Base-by-base conservation (phyloP, 306 rosid genomes). In the Cucurbita maxima region DNA sequence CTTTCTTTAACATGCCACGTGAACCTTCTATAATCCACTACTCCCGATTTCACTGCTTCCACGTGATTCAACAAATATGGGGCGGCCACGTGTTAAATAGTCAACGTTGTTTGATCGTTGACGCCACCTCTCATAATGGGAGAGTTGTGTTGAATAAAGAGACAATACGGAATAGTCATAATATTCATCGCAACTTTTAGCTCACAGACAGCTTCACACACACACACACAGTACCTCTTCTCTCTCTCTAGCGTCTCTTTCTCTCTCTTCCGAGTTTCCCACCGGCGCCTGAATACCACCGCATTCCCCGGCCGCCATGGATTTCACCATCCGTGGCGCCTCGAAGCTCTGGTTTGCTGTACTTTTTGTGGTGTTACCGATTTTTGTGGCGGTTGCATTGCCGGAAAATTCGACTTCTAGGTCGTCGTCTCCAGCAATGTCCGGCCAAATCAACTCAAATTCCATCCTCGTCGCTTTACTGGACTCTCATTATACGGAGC, bases 401-500 rank as follows among this genome's bases (percentile, higher is more conserved):
- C 60, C 75, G 48, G 75, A 34, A 15, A 51, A n/a, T 71, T 36
- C 59, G n/a, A 52, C 41, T 37, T 38, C 75, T 16, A 36, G 75
- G 59, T 71, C 48, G 34, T 73, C 53, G 4, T 73, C 59, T 41
- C 73, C 58, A 20, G 53, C 48, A 0, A 44, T 6, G 37, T 56
- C 82, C 4, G 16, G 73, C 13, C 77, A 78, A 53, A 66, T 79
- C 69, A 79, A 79, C 82, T 79, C 78, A 18, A 79, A 79, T 73
- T 79, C 82, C 4, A 48, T 79, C 58, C 74, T 79, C 5, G 82
- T 79, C 5, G 82, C 82, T 37, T 68, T 79, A 4, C 72, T 79
- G n/a, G 82, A 79, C 55, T 79, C 79, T 34, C 78, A 74, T 44
- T 79, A 79, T 34, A 75, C 82, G 15, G 78, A 79, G 75, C 79